phyloP scores from a whole-genome alignment of 345 rosid genomes.

The Mangifera indica region DNA sequence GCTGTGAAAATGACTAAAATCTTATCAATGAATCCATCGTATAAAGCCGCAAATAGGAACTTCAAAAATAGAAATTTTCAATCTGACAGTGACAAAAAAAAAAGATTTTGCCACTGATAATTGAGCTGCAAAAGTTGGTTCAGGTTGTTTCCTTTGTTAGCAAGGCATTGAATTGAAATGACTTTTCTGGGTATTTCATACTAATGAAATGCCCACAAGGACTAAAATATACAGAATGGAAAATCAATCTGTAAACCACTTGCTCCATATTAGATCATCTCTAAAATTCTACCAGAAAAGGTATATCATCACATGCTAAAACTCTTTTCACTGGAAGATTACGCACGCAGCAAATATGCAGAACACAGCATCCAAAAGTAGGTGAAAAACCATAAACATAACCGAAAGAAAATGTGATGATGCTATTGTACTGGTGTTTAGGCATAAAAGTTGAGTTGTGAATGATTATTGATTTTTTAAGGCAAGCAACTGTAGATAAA shows the following conservation, averaged over 20 bases:
- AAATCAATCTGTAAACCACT: background rate
- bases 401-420: background rate
- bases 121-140: background rate
- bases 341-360: background rate
- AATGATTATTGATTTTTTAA: background rate
- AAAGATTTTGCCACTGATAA: too few species aligned
- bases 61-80: too few species aligned
- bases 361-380: background rate
- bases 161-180: background rate
- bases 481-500: background rate
- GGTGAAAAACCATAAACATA: background rate
- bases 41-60: too few species aligned
- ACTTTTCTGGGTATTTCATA: background rate
- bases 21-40: too few species aligned
- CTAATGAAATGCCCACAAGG: background rate
- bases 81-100: too few species aligned
- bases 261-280: background rate
- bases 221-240: too few species aligned
- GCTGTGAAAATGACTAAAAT: too few species aligned
- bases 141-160: background rate
- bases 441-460: background rate
- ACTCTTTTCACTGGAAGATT: background rate
- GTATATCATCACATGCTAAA: background rate
- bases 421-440: background rate
- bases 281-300: background rate